Evolutionary conservation across 495 filamentous ascomycete species (phyloP).

Genomic region (Apiosordaria backusii): DNA sequence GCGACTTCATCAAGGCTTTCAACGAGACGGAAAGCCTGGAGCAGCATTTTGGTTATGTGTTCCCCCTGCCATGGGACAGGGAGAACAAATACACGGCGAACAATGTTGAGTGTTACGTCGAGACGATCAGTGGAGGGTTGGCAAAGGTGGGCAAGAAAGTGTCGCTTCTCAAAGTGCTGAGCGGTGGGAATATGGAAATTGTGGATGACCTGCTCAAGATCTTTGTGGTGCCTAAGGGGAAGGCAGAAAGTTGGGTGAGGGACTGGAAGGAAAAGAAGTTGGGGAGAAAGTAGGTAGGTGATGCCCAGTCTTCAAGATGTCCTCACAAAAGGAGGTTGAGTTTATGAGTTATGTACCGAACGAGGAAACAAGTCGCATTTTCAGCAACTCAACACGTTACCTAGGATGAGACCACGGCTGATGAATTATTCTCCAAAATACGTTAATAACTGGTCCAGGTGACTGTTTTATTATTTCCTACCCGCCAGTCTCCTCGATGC

Average conservation of each 20-base stretch:
- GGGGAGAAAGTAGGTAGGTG: slow-evolving; percentile 12
- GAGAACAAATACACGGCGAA: slow-evolving; percentile 59
- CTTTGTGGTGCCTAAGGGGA: slow-evolving; percentile 68
- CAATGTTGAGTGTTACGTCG: slow-evolving; percentile 83
- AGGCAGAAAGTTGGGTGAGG: slow-evolving; percentile 67
- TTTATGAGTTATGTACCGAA: background rate
- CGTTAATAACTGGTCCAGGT: too few relatives aligned
- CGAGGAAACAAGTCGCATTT: background rate
- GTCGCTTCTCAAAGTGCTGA: slow-evolving; percentile 66
- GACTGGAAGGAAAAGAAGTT: slow-evolving; percentile 73
- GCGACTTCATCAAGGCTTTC: slow-evolving; percentile 86
- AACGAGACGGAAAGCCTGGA: slow-evolving; percentile 64
- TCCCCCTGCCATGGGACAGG: slow-evolving; percentile 79
- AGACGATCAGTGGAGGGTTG: slow-evolving; percentile 74
- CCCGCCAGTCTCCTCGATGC: too few relatives aligned
- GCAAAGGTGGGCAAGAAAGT: slow-evolving; percentile 88
- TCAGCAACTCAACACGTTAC: too few relatives aligned
- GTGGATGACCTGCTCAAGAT: slow-evolving; percentile 81
- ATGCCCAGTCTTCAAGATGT: background rate
- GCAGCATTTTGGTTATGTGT: slow-evolving; percentile 75
- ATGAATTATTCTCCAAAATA: too few relatives aligned
- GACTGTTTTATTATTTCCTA: too few relatives aligned
- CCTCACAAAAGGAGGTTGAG: background rate
- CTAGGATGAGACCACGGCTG: too few relatives aligned
- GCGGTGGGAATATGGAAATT: slow-evolving; percentile 75